A percentile compares a stretch with the other conserved stretches of the same genome.
Evolutionary conservation across 2,329 filamentous ascomycete genomes (phyloP).

Genomic region (Fusarium oligoseptatum): DNA sequence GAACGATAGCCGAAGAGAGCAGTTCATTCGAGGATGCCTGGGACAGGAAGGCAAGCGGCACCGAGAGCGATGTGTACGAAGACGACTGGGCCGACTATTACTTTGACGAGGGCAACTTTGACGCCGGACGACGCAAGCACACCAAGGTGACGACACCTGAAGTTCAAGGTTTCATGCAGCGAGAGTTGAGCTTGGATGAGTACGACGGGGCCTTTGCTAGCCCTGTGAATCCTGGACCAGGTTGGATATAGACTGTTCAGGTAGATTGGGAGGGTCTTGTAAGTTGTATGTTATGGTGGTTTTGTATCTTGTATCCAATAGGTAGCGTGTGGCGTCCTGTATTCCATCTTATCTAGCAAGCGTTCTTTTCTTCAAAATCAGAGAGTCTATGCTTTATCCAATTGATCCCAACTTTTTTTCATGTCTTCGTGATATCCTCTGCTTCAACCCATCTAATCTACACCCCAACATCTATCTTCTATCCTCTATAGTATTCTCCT

Average conservation of each 20-base stretch:
- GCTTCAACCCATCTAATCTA: slow-evolving; percentile 19
- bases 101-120: slow-evolving; percentile 47
- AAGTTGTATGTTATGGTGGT: not conserved
- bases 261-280: not conserved
- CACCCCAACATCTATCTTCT: slow-evolving; percentile 9
- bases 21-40: slow-evolving; percentile 31
- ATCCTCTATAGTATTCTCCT: slow-evolving; percentile 60
- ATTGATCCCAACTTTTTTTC: slow-evolving; percentile 28
- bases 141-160: slow-evolving; percentile 19
- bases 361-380: slow-evolving; percentile 20
- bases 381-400: slow-evolving; percentile 33
- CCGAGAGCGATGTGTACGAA: slow-evolving; percentile 40
- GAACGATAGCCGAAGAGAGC: not conserved
- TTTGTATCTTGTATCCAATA: slow-evolving; percentile 18
- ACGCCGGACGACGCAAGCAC: slow-evolving; percentile 11
- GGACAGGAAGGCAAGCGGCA: slow-evolving; percentile 8
- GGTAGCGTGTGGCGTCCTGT: slow-evolving; percentile 31
- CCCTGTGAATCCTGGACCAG: slow-evolving; percentile 40
- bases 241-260: slow-evolving; percentile 37
- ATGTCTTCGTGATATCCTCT: slow-evolving; percentile 34
- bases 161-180: slow-evolving; percentile 30
- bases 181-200: slow-evolving; percentile 34
- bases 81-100: slow-evolving; percentile 51
- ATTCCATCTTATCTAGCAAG: slow-evolving; percentile 32
- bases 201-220: slow-evolving; percentile 38